These are phyloP conservation scores for Graphilbum fragrans DNA, from an alignment of 2,329 filamentous ascomycete species.

Conservation along the genomic window DNA sequence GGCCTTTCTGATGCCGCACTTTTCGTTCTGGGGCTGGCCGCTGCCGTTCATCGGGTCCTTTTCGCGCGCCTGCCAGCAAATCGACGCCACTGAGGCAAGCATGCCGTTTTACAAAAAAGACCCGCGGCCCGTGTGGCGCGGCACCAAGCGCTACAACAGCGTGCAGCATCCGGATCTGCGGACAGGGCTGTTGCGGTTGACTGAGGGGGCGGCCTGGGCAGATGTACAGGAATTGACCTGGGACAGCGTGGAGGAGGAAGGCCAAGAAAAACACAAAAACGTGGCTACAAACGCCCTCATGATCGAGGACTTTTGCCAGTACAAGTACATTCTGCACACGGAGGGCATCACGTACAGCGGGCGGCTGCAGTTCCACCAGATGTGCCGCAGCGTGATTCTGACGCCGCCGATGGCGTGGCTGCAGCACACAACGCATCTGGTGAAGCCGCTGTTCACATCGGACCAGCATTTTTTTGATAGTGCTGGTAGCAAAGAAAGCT, in stretches of 20 bases:
- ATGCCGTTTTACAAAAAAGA: conserved; percentile 17
- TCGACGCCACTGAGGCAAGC: conserved; percentile 18
- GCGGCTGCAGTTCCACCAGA: conserved; percentile 32
- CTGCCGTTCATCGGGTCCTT: conserved; percentile 35
- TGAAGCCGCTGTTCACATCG: conserved; percentile 26
- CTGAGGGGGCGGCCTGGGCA: conserved; percentile 25
- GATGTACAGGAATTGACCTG: conserved; percentile 26
- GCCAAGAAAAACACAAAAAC: neutral
- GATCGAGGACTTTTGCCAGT: conserved; percentile 33
- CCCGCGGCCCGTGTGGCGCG: conserved; percentile 29
- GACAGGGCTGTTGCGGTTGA: conserved; percentile 18
- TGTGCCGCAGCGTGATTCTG: conserved; percentile 29
- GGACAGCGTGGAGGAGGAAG: conserved; percentile 4
- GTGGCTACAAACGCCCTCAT: conserved; percentile 23
- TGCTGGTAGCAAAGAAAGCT: neutral
- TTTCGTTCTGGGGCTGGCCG: conserved; percentile 41
- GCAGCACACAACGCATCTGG: conserved; percentile 31
- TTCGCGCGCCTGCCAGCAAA: conserved; percentile 21
- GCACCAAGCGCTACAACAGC: conserved; percentile 29
- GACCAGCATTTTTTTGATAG: conserved; percentile 4
- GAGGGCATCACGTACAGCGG: conserved; percentile 36
- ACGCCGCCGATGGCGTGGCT: conserved; percentile 30
- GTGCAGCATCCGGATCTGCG: conserved; percentile 18
- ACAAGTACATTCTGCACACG: conserved; percentile 34
- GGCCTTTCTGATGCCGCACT: conserved; percentile 38